Conservation (phyloP, 345 rosid genomes). For the Gossypioides kirkii region DNA sequence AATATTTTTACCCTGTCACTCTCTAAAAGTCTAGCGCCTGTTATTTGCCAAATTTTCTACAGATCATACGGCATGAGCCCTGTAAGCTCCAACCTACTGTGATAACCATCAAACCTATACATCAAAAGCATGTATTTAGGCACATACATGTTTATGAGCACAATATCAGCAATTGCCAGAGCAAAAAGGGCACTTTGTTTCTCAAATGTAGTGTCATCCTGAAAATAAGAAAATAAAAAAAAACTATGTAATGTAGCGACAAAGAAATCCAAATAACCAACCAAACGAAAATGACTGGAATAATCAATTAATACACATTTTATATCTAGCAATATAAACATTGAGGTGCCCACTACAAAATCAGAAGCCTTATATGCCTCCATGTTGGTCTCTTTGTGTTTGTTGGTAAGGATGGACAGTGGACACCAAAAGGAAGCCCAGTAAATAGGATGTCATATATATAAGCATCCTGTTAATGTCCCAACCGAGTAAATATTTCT, state of each 20-base stretch:
- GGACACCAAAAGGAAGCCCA: not conserved
- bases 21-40: not conserved
- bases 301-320: not conserved
- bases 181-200: conserved; percentile 76
- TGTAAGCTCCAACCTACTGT: not conserved
- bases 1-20: not conserved
- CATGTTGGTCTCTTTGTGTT: not conserved
- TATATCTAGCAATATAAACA: not conserved
- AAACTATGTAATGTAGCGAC: not conserved
- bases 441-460: not conserved
- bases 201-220: conserved; percentile 82
- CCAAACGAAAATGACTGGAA: not conserved
- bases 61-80: not conserved
- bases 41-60: not conserved
- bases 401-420: not conserved
- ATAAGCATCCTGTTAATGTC: not conserved
- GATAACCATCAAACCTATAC: not conserved
- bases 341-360: not conserved
- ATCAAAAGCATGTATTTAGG: not conserved
- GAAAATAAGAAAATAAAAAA: conserved; percentile 14
- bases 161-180: conserved; percentile 69
- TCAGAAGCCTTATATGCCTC: not conserved
- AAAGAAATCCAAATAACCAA: not conserved
- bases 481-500: not conserved
- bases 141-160: conserved; percentile 68